Conservation (phyloP, 139 green algal genomes). For the Micromonas commoda region DNA sequence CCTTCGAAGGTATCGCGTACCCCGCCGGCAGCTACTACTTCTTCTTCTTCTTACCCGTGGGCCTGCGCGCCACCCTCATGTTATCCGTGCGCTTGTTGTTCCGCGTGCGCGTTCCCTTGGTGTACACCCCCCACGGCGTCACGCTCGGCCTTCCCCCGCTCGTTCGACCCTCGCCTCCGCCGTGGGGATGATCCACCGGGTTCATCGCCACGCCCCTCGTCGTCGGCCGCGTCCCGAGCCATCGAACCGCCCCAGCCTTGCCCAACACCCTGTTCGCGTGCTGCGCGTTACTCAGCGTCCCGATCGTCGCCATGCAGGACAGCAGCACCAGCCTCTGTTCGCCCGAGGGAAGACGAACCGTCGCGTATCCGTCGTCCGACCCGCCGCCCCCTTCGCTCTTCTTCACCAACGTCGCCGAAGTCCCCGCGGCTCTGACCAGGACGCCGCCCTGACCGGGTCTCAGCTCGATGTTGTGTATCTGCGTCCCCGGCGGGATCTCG, state of each 20-base stretch:
- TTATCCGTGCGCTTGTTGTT: constrained; percentile 37
- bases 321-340: constrained; percentile 67
- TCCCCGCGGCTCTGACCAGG: constrained; percentile 67
- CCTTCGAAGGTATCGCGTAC: too few relatives aligned
- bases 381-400: too few relatives aligned
- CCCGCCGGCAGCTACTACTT: too few relatives aligned
- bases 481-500: constrained; percentile 56
- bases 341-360: constrained; percentile 67
- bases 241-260: constrained; percentile 67
- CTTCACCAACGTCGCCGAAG: constrained; percentile 53
- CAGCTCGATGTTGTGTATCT: constrained; percentile 84
- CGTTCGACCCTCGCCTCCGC: constrained; percentile 67
- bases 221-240: constrained; percentile 36
- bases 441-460: constrained; percentile 63
- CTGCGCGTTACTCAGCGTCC: constrained; percentile 73
- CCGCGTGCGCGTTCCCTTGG: constrained; percentile 80
- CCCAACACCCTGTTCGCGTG: constrained; percentile 73
- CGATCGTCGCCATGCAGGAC: constrained; percentile 78
- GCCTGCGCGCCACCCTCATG: constrained; percentile 1
- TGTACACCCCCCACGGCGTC: constrained; percentile 79
- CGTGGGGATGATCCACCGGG: constrained; percentile 86
- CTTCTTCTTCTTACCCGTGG: too few relatives aligned
- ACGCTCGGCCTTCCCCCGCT: constrained; percentile 66
- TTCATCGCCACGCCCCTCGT: constrained; percentile 92
- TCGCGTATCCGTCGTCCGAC: constrained; percentile 55